A percentile compares a stretch with the other conserved stretches of the same genome.
These are phyloP conservation scores for Aspergillus tanneri DNA, from an alignment of 2,329 filamentous ascomycete genomes.

Conservation along the genomic window DNA sequence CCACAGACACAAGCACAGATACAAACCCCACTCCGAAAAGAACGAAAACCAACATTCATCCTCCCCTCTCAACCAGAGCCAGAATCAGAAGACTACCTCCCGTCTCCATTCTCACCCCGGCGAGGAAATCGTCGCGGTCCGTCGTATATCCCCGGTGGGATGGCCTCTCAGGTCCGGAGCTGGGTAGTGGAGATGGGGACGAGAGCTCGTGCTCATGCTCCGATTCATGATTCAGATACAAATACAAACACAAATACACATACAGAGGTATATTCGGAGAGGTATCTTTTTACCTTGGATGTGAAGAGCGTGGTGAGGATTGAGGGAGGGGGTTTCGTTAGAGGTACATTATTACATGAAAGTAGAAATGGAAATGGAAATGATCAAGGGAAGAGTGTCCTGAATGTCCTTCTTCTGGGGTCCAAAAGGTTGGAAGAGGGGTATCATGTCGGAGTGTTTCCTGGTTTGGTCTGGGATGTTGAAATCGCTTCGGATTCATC, in stretches of 20 bases:
- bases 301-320: no score
- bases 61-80: conserved; percentile 40
- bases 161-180: conserved; percentile 42
- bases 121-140: conserved; percentile 24
- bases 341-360: background rate
- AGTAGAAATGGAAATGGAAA: no score
- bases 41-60: conserved; percentile 38
- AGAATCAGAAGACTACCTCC: conserved; percentile 17
- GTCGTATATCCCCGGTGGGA: conserved; percentile 38
- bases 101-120: conserved; percentile 40
- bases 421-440: conserved; percentile 17
- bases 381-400: no score
- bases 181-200: conserved; percentile 43
- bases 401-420: no score
- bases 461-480: conserved; percentile 36
- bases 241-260: background rate
- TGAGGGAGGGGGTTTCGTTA: no score
- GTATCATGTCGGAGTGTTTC: conserved; percentile 32
- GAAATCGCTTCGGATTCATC: background rate
- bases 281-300: no score
- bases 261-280: no score
- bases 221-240: conserved; percentile 7
- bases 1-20: conserved; percentile 4
- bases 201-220: conserved; percentile 28
- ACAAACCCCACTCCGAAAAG: conserved; percentile 16